Evolutionary conservation across 345 rosid species (phyloP).

Genomic region (Trapa incisa): DNA sequence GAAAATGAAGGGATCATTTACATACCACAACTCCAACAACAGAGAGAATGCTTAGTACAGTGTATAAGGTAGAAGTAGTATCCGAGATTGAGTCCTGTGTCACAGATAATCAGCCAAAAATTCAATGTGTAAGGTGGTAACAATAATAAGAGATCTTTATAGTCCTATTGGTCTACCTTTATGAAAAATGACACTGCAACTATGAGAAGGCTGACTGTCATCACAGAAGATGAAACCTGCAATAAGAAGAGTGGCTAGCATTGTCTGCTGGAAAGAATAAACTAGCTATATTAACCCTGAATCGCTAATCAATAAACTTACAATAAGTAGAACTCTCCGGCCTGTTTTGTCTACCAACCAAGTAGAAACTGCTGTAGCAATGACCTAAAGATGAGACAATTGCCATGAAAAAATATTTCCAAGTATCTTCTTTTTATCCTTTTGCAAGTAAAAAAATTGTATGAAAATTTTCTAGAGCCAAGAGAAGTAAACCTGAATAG

Average conservation of each 20-base stretch:
- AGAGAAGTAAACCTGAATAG: slow-evolving; percentile 53
- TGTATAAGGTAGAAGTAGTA: slow-evolving; percentile 10
- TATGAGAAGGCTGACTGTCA: slow-evolving; percentile 71
- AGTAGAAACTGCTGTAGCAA: slow-evolving; percentile 68
- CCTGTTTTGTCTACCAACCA: slow-evolving; percentile 87
- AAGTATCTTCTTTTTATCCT: not conserved
- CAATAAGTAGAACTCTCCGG: slow-evolving; percentile 74
- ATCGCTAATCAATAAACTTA: slow-evolving; percentile 27
- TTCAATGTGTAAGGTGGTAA: too few relatives aligned
- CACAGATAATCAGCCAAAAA: too few relatives aligned
- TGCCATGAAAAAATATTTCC: not conserved
- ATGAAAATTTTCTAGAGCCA: slow-evolving; percentile 2
- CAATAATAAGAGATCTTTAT: too few relatives aligned
- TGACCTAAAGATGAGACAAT: slow-evolving; percentile 28
- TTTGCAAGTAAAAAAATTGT: not conserved
- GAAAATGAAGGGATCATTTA: not conserved
- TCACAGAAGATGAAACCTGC: slow-evolving; percentile 67
- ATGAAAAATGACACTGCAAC: slow-evolving; percentile 62
- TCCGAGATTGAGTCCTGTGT: too few relatives aligned
- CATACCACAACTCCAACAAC: slow-evolving; percentile 92
- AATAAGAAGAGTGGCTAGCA: not conserved
- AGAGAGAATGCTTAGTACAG: slow-evolving; percentile 50
- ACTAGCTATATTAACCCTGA: slow-evolving; percentile 3
- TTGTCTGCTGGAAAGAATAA: not conserved
- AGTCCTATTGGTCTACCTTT: slow-evolving; percentile 26